These are phyloP conservation scores for Gregarina niphandrodes DNA, from an alignment of 169 alveolate species.

Conservation along the genomic window DNA sequence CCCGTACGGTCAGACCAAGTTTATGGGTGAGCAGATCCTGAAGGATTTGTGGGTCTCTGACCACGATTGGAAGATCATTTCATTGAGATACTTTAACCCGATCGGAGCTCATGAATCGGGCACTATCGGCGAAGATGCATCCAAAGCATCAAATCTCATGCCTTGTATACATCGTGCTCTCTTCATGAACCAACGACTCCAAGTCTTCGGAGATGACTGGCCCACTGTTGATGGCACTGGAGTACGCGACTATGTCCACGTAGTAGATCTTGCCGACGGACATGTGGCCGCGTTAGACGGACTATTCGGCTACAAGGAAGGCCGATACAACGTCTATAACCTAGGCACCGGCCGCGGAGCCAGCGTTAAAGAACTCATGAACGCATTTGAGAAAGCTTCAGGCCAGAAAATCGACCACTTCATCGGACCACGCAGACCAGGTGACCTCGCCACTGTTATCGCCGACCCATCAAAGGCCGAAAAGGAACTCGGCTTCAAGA, in stretches of 20 bases:
- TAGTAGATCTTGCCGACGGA: conserved; percentile 69
- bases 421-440: conserved; percentile 49
- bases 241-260: conserved; percentile 70
- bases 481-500: conserved; percentile 50
- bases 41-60: conserved; percentile 25
- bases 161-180: conserved; percentile 56
- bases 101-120: conserved; percentile 70
- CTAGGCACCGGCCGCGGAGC: conserved; percentile 65
- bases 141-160: conserved; percentile 52
- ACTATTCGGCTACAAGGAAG: conserved; percentile 5
- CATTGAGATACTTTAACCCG: conserved; percentile 66
- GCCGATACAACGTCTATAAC: conserved; percentile 23
- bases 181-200: conserved; percentile 3
- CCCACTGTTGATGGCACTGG: too few species aligned
- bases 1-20: conserved; percentile 67
- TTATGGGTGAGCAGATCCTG: conserved; percentile 44
- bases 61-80: conserved; percentile 12
- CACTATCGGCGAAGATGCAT: conserved; percentile 55
- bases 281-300: conserved; percentile 57
- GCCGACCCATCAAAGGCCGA: conserved; percentile 61
- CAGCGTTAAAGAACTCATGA: conserved; percentile 49
- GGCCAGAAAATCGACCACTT: conserved; percentile 33
- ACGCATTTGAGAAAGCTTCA: conserved; percentile 46
- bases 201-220: conserved; percentile 66
- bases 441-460: conserved; percentile 53